phyloP scores from a whole-genome alignment of 192 early-diverging fungal species.

The Coemansia sp. region DNA sequence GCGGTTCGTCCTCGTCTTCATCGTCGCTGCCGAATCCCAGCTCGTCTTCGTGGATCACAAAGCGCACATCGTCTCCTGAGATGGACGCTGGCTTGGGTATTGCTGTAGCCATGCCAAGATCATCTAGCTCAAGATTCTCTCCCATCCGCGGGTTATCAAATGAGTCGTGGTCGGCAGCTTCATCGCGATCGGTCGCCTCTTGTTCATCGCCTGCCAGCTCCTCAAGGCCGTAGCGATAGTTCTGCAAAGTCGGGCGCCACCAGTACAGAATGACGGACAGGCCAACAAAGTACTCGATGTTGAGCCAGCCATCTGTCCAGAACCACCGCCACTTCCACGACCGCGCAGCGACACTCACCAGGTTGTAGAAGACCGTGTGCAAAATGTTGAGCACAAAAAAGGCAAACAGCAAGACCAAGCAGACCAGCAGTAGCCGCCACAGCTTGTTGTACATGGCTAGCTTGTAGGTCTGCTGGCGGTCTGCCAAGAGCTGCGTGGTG shows the following conservation, averaged over 20 bases:
- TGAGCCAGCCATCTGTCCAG: slow-evolving; percentile 90
- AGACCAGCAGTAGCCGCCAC: slow-evolving; percentile 77
- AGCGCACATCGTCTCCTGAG: slow-evolving; percentile 39
- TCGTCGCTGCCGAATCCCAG: slow-evolving; percentile 28
- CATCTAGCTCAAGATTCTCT: slow-evolving; percentile 49
- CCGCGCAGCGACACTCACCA: slow-evolving; percentile 66
- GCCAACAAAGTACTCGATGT: slow-evolving; percentile 84
- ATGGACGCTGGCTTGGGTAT: slow-evolving; percentile 14
- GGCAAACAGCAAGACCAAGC: slow-evolving; percentile 68
- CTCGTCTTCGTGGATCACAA: slow-evolving; percentile 49
- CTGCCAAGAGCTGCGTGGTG: slow-evolving; percentile 77
- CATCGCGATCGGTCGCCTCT: slow-evolving; percentile 68
- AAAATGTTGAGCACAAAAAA: slow-evolving; percentile 89
- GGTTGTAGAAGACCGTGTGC: slow-evolving; percentile 68
- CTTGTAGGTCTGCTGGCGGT: slow-evolving; percentile 87
- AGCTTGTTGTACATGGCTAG: slow-evolving; percentile 88
- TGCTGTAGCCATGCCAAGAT: slow-evolving; percentile 7
- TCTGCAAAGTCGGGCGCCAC: slow-evolving; percentile 93
- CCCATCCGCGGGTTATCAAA: slow-evolving; percentile 53
- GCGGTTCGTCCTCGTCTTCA: slow-evolving; percentile 6
- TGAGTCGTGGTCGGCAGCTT: slow-evolving; percentile 22
- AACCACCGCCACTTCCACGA: slow-evolving; percentile 92
- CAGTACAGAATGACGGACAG: slow-evolving; percentile 79
- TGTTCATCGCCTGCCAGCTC: slow-evolving; percentile 76
- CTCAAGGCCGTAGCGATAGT: slow-evolving; percentile 89